Percentiles rank a stretch among this genome's conserved stretches.
These are phyloP conservation scores for Leccinum pachyderme DNA, from an alignment of 1,284 basidiomycete species.

Conservation along the genomic window DNA sequence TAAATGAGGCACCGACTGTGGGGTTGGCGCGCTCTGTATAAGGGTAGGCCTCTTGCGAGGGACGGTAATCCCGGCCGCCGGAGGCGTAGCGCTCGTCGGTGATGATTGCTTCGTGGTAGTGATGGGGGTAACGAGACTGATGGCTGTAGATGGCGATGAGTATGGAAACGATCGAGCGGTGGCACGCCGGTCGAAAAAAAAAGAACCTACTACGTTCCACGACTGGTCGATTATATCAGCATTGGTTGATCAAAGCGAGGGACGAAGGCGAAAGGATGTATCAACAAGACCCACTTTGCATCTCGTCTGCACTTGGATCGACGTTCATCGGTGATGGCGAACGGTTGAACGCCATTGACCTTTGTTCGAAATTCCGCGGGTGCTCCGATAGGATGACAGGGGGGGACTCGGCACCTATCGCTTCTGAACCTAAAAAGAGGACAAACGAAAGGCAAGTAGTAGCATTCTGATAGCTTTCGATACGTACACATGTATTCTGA, in stretches of 20 bases:
- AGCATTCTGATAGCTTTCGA: constrained; percentile 3
- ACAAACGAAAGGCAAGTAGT: neutral
- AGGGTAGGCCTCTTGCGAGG: constrained; percentile 20
- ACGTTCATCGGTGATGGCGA: constrained; percentile 26
- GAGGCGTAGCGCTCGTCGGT: neutral
- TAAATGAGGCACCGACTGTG: constrained; percentile 3
- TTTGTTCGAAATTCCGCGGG: constrained; percentile 22
- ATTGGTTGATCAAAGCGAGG: neutral
- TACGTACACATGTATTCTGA: constrained; percentile 16
- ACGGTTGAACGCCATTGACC: constrained; percentile 3
- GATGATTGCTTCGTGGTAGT: neutral
- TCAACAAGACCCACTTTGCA: constrained; percentile 16
- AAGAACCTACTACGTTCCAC: constrained; percentile 17
- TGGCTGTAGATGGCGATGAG: constrained; percentile 11
- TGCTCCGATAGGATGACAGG: constrained; percentile 20
- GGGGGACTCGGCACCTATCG: constrained; percentile 20
- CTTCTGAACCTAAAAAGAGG: constrained; percentile 11
- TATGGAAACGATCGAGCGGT: constrained; percentile 1
- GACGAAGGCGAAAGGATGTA: neutral
- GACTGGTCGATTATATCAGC: constrained; percentile 13
- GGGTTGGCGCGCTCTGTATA: neutral
- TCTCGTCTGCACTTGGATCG: constrained; percentile 14
- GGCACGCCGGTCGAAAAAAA: neutral
- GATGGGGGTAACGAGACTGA: neutral
- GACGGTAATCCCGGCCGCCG: neutral